These are phyloP conservation scores for Dryadomyces quercivorus DNA, from an alignment of 2,329 filamentous ascomycete species.

Conservation along the genomic window DNA sequence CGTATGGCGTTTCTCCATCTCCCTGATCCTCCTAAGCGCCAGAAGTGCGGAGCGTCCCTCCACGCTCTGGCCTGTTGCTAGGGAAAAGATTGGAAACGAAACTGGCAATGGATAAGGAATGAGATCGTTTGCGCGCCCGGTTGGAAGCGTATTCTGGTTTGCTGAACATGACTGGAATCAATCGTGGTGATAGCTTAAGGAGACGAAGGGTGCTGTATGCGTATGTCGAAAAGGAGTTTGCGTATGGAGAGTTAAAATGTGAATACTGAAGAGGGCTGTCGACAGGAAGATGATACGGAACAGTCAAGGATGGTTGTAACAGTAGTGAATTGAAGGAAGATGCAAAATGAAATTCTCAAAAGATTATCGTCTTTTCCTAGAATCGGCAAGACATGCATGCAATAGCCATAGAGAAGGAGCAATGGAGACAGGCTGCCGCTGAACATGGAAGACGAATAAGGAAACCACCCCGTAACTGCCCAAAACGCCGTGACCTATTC, in stretches of 20 bases:
- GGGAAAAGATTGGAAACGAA: slow-evolving; percentile 34
- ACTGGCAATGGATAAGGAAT: slow-evolving; percentile 5
- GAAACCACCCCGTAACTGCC: neutral
- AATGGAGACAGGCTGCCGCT: neutral
- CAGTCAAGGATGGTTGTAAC: neutral
- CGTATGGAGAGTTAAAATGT: neutral
- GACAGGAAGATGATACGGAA: neutral
- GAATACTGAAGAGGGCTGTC: neutral
- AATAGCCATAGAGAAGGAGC: neutral
- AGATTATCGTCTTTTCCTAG: neutral
- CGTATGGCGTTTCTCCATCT: neutral
- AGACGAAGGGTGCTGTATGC: too few relatives aligned
- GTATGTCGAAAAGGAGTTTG: neutral
- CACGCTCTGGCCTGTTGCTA: slow-evolving; percentile 35
- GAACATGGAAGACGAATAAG: neutral
- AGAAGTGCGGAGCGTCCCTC: slow-evolving; percentile 30
- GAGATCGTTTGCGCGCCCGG: neutral
- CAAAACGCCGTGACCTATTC: neutral
- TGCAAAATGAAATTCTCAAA: neutral
- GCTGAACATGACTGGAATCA: neutral
- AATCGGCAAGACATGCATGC: neutral
- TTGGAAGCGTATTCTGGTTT: neutral
- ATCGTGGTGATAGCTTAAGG: too few relatives aligned
- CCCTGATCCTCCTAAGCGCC: slow-evolving; percentile 7
- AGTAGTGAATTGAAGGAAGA: neutral